Evolutionary conservation across 257 asterid species (phyloP).

Genomic region (Salvia splendens): DNA sequence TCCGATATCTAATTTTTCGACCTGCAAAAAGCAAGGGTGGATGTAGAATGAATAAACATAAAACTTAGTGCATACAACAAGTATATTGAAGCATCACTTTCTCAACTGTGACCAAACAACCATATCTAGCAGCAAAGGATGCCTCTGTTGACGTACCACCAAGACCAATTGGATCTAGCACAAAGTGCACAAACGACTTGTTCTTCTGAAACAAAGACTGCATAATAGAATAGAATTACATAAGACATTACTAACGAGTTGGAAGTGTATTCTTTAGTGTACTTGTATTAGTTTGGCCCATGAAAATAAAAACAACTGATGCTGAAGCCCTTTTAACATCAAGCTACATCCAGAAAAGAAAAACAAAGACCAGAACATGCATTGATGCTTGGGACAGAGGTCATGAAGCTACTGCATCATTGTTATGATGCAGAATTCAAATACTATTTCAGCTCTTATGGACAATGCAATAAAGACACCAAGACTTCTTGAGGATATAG

Average conservation of each 20-base stretch:
- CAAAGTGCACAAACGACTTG: constrained; percentile 71
- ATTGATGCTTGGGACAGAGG: constrained; percentile 7
- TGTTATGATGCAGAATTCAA: neutral
- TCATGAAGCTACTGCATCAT: constrained; percentile 1
- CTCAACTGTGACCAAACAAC: constrained; percentile 73
- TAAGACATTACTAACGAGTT: constrained; percentile 23
- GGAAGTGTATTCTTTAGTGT: neutral
- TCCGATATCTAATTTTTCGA: constrained; percentile 68
- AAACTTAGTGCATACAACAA: constrained; percentile 7
- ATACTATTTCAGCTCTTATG: neutral
- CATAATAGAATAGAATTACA: constrained; percentile 15
- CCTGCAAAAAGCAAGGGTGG: constrained; percentile 44
- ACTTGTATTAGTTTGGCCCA: neutral
- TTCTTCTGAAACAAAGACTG: constrained; percentile 64
- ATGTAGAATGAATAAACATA: constrained; percentile 14
- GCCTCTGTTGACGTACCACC: constrained; percentile 56
- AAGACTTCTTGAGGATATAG: constrained; percentile 12
- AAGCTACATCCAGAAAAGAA: constrained; percentile 1
- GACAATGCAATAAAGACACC: neutral
- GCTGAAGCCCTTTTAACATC: neutral
- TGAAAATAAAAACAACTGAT: neutral
- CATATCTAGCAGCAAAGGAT: constrained; percentile 73
- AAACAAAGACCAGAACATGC: neutral
- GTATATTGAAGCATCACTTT: constrained; percentile 47
- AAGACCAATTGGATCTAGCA: constrained; percentile 68